Base-by-base conservation (phyloP, 2,329 filamentous ascomycete genomes). In the Penicillium verrucosum region DNA sequence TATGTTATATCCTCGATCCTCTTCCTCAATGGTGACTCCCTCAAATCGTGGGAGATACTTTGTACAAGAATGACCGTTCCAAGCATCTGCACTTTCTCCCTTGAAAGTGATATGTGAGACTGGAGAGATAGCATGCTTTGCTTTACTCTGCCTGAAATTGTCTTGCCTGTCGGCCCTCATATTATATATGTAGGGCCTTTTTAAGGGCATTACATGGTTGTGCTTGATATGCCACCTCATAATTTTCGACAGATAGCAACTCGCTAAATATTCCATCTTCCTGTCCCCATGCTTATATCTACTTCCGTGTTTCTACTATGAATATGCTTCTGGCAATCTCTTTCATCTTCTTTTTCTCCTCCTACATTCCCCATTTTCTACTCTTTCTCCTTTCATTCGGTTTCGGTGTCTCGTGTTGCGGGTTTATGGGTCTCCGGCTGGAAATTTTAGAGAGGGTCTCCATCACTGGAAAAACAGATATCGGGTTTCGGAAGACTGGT, bases 381-480 rank as follows among this genome's bases (percentile, higher is more conserved):
- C 37, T 46, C 36, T 32, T 47, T 30, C 25, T 42, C 32, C 21
- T 48, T 40, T 53, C n/a, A 47, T 55, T 46, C 32, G 47, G 38
- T 46, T 51, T 60, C 42, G 57, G 58, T 65, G 57, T 67, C 58
- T 60, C 44, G 54, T 54, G 57, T 60, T 62, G 54, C 59, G 57
- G 55, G 51, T 65, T 57, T 62, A 56, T 57, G 59, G 64, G 55
- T 62, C 65, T 64, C 51, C 59, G 65, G 65, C 59, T 67, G 65
- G 66, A 62, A 60, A 60, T 57, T 45, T 61, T 70, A 69, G 65
- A 72, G 63, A 57, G 63, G 65, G 59, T 64, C 62, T 66, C 67
- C 68, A 69, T 72, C 70, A 68, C 66, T 73, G 71, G 71, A 72
- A 72, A 68, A 70, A 69, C 58, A 61, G 58, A 18, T 18, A 64